Conservation (phyloP, 1,284 basidiomycete species). For the Apiotrichum mycotoxinovorans region DNA sequence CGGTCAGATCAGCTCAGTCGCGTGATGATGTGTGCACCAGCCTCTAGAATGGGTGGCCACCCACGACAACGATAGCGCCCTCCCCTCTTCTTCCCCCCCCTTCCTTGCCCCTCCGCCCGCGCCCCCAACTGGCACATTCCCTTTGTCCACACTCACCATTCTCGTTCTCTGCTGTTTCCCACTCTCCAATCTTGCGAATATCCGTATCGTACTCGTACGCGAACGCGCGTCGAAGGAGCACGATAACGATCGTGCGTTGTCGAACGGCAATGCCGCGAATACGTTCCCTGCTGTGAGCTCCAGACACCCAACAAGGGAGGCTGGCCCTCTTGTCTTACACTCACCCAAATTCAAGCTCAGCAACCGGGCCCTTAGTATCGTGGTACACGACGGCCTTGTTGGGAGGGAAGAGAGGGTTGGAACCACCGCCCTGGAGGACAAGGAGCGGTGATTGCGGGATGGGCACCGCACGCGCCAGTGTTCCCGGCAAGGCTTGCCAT, state of each 20-base stretch:
- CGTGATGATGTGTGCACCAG: too few relatives aligned
- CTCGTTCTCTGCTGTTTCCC: constrained; percentile 85
- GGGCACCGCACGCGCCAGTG: constrained; percentile 70
- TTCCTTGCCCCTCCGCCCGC: too few relatives aligned
- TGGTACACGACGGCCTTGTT: constrained; percentile 94
- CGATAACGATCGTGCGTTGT: constrained; percentile 76
- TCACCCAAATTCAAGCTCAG: constrained; percentile 76
- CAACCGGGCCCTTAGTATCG: constrained; percentile 71
- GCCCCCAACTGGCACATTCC: too few relatives aligned
- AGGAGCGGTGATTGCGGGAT: constrained; percentile 79
- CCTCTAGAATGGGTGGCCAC: too few relatives aligned
- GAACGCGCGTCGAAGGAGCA: constrained; percentile 71
- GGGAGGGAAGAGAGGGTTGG: constrained; percentile 84
- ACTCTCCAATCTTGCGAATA: constrained; percentile 66
- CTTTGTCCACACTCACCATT: constrained; percentile 69
- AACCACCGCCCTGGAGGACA: constrained; percentile 84
- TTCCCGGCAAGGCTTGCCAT: constrained; percentile 55
- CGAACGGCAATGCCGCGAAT: constrained; percentile 77
- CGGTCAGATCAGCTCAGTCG: neutral
- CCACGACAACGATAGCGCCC: neutral
- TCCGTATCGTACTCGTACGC: constrained; percentile 67
- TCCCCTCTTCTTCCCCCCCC: neutral
- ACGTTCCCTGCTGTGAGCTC: constrained; percentile 59
- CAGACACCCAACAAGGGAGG: too few relatives aligned
- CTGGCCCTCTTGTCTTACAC: too few relatives aligned